phyloP scores from a whole-genome alignment of 345 rosid genomes.

The Citropsis articulata region DNA sequence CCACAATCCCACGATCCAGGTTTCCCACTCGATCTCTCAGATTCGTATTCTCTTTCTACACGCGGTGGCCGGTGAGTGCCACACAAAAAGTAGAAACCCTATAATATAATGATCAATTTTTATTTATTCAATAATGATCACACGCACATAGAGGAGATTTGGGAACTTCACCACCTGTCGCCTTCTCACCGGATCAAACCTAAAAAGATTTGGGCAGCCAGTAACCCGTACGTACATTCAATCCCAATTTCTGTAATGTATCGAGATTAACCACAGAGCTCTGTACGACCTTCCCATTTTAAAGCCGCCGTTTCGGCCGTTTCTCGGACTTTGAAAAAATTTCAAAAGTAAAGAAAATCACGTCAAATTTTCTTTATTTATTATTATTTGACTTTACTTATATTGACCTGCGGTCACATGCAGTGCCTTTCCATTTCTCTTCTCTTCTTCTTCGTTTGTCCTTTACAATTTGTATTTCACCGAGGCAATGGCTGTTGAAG shows the following conservation, averaged over 20 bases:
- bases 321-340: not conserved
- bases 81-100: no score
- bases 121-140: no score
- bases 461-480: no score
- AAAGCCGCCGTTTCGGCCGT: constrained; percentile 22
- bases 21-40: not conserved
- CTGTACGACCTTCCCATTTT: constrained; percentile 14
- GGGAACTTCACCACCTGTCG: not conserved
- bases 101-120: no score
- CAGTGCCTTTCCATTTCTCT: no score
- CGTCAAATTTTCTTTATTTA: not conserved
- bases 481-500: no score
- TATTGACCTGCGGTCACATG: not conserved
- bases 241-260: not conserved
- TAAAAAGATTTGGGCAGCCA: not conserved
- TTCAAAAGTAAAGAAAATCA: not conserved
- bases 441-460: no score
- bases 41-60: not conserved
- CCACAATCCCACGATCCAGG: not conserved
- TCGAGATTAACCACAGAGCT: no score
- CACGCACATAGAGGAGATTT: not conserved
- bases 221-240: not conserved
- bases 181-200: not conserved
- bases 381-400: not conserved
- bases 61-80: no score